Base-by-base conservation (phyloP, 768 basidiomycete genomes). In the Tremella mesenterica region DNA sequence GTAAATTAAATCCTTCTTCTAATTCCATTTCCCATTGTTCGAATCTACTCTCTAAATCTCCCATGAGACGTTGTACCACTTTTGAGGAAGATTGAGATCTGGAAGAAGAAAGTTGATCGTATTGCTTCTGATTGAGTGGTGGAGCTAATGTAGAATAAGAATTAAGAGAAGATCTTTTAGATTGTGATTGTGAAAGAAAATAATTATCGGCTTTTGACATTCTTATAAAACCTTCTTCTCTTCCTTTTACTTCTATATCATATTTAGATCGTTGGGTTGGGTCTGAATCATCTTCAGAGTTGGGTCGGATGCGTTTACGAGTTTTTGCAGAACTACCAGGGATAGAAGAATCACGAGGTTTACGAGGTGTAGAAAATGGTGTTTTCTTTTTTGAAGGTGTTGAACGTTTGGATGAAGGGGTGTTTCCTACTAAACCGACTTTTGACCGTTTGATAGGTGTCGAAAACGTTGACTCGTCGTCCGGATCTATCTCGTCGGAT, bases 161-260 rank as follows among this genome's bases (percentile, higher is more conserved):
- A 61, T 85, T 84, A 54, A 82, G 75, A 28, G 88, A 88, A 27
- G 89, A 92, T 57, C 81, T 80, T 1, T 82, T 74, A 14, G 84
- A 79, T 21, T 67, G 60, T 7, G 70, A 58, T 23, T 59, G 50
- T 6, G 61, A 57, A 31, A 71, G 77, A 70, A 97, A 87, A 75
- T 93, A 97, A 20, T 84, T 82, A 75, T 97, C 91, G 50, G 91
- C 89, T 6, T 83, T 76, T 5, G 86, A 82, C 23, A 80, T 78
- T 3, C 81, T 79, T 44, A 86, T 71, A 60, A 76, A 75, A 50
- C 64, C 65, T 46, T 43, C 36, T n/a, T 45, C 30, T 29, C 36
- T 53, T 41, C 48, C 29, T 38, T 8, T 45, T 4, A 30, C 27
- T 25, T 53, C n/a, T 16, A 13, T 46, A 25, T 25, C 23, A 47